Base-by-base conservation (phyloP, 768 basidiomycete species). In the Scleroderma citrinum region DNA sequence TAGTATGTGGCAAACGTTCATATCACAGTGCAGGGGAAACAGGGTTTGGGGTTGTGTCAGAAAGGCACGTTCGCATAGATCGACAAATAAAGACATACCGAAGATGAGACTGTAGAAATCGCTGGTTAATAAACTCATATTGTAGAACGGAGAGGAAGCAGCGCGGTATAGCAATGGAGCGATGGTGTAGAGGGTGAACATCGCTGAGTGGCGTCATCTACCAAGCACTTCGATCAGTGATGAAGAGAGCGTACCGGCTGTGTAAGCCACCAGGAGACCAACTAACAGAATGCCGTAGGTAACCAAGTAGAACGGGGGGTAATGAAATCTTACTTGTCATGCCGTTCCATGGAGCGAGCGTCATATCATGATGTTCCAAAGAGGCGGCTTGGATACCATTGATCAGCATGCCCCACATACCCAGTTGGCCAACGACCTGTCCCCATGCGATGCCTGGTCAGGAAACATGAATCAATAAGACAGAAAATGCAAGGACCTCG, bases 51-150 rank as follows among this genome's bases (percentile, higher is more conserved):
- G 8, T 7, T 8, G 3, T 21, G 38, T 39, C 38, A 26, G 7
- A 12, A 8, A 23, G 40, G 13, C 12, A 35, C 34, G 34, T 35
- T 35, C 34, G 12, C 34, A 40, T 45, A 42, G 44, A 45, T 32
- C 41, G 51, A 39, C 43, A 35, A 47, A 32, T 29, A 24, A 34
- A n/a, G 38, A 39, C 38, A 17, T 13, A 64, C 66, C 91, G 59
- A 93, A 89, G 19, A 93, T 72, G 44, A 93, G 74, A 26, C 91
- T 88, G 59, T 84, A 93, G 56, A 92, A 93, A 68, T 92, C 89
- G 61, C 85, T 86, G 13, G 91, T 85, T n/a, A 93, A 77, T 10
- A 92, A 66, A 56, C 84, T 87, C 54, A 92, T 74, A 60, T 92
- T 92, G 69, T 82, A 92, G 70, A 82, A 92, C 7, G 87, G 80